Evolutionary conservation across 768 basidiomycete genomes (phyloP), one percentile per base, ranked within the genome.

Genomic region (Neoboletus magnificus): DNA sequence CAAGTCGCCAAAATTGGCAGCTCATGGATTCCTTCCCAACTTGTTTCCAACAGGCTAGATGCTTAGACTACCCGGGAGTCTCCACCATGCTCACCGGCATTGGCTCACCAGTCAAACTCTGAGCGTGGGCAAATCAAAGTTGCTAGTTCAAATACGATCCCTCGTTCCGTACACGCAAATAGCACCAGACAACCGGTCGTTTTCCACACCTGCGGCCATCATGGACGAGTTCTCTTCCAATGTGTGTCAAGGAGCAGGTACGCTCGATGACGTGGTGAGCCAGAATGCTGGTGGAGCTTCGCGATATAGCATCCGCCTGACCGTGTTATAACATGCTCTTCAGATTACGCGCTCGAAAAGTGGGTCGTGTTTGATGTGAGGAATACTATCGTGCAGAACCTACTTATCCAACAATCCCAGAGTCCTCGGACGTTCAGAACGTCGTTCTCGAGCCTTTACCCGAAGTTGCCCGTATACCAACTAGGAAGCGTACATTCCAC

Each of bases 401-500:
- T 5, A 56, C 46, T 55, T 5, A 53, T 49, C 15, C 32, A 47
- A 49, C 42, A 16, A 56, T 42, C 29, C 15, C 54, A 68, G 67
- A 50, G 22, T 55, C 66, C 22, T 54, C 51, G 10, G 58, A 66
- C 1, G 25, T 65, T 16, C 64, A 66, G 29, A 55, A 56, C 18
- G 7, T 33, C 15, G 46, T n/a, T 11, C 23, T 37, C 15, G 50
- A 45, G 20, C n/a, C n/a, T n/a, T 39, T 71, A 37, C 71, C 70
- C 25, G 57, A 66, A 12, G 49, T 71, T 20, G 67, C 73, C 12
- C 50, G 32, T 12, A 42, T 69, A 45, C 70, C 75, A 11, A 20
- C 50, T 37, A 75, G 23, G 52, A 66, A 66, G 46, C 71, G 73
- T 25, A 74, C 74, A 7, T 68, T 69, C 33, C 73, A 74, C 58